Evolutionary conservation across 2,329 filamentous ascomycete genomes (phyloP), one percentile per base, ranked within the genome.

Genomic region (Stemphylium lycopersici): DNA sequence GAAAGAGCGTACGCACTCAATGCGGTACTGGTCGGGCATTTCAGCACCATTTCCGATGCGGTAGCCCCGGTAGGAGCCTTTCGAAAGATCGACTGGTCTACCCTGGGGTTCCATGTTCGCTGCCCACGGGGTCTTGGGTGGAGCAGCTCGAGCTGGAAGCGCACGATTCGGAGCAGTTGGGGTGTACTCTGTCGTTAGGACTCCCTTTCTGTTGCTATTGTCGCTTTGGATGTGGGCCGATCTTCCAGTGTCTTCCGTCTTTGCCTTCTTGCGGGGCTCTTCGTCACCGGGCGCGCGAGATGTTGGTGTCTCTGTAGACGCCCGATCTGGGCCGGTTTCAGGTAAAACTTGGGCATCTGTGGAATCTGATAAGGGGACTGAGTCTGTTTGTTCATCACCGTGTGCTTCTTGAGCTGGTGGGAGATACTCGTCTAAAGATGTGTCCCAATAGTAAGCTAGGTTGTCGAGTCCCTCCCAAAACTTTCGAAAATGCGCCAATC

Each of bases 361-460:
- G 10, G 32, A 37, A 37, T 38, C 34, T 20, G 40, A 34, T 31
- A 52, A 15, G 41, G 55, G 16, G n/a, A 32, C 41, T 16, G 44
- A 33, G 36, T 31, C 6, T 40, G 55, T 54, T 18, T 52, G 46
- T 12, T 32, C 40, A 47, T 38, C 36, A 41, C 36, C 18, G 18
- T 45, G 57, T 32, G 57, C 49, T 26, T 63, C 53, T 45, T 59
- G 46, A 15, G 59, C 59, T 5, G 72, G 66, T 15, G 72, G 68
- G 37, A 79, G 79, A 67, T 86, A 86, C 26, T 85, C 72, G 61
- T 88, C 85, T 42, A 82, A 66, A 54, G 80, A 84, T 34, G 77
- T 78, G 65, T 88, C 85, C 85, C 85, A 88, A 65, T 86, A 87
- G 58, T 84, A 82, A 13, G 83, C 77, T 79, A 87, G 79, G 32